These are phyloP conservation scores for Penicilliopsis zonata DNA, from an alignment of 495 filamentous ascomycete genomes.

Conservation along the genomic window DNA sequence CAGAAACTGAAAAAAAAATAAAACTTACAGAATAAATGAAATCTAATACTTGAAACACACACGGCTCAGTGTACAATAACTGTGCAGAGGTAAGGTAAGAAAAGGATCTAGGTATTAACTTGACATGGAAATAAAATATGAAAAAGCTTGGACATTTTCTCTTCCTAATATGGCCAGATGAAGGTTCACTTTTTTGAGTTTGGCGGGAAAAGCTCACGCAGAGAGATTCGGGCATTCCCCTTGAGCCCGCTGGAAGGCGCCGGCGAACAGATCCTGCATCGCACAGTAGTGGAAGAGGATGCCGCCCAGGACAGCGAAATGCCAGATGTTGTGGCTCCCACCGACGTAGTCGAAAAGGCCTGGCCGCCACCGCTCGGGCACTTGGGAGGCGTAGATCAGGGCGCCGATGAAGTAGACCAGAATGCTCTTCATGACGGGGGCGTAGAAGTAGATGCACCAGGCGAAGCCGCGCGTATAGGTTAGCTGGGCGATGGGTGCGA, in stretches of 20 bases:
- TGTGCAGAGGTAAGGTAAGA: too few relatives aligned
- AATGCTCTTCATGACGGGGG: slow-evolving; percentile 74
- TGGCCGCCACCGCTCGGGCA: slow-evolving; percentile 87
- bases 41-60: too few relatives aligned
- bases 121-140: too few relatives aligned
- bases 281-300: slow-evolving; percentile 93
- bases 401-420: slow-evolving; percentile 79
- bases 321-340: slow-evolving; percentile 95
- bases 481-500: slow-evolving; percentile 78
- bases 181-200: too few relatives aligned
- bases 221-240: slow-evolving; percentile 36
- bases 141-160: too few relatives aligned
- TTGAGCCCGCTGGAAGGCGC: slow-evolving; percentile 63
- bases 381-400: slow-evolving; percentile 79
- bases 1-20: too few relatives aligned
- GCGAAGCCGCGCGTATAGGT: slow-evolving; percentile 58
- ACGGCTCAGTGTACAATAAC: too few relatives aligned
- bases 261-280: slow-evolving; percentile 88
- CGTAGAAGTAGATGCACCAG: slow-evolving; percentile 78
- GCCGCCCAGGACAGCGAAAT: slow-evolving; percentile 88
- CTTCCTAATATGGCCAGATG: too few relatives aligned
- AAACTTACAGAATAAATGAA: too few relatives aligned
- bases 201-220: slow-evolving; percentile 1
- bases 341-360: slow-evolving; percentile 92
- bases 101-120: too few relatives aligned